phyloP scores from a whole-genome alignment of 805 yeast genomes.

The Debaryomyces tyrocola region DNA sequence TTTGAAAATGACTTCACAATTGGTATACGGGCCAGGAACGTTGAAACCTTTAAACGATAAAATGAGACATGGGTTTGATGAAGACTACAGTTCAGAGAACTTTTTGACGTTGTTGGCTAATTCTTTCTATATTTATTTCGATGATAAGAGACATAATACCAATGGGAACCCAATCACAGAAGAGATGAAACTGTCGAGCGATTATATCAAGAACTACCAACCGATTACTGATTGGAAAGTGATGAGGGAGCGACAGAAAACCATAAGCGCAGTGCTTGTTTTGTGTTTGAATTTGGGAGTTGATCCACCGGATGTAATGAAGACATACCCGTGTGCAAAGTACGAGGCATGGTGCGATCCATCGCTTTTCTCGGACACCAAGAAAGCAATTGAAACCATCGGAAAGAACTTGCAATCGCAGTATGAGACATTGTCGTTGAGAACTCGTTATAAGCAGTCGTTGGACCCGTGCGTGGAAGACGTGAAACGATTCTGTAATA shows the following conservation, averaged over 20 bases:
- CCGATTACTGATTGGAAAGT: constrained; percentile 88
- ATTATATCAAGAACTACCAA: constrained; percentile 51
- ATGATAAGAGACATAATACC: constrained; percentile 88
- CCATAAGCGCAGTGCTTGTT: constrained; percentile 90
- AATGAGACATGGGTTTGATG: constrained; percentile 66
- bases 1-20: constrained; percentile 3
- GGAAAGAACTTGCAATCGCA: constrained; percentile 86
- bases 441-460: constrained; percentile 88
- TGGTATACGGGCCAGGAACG: constrained; percentile 35
- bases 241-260: constrained; percentile 85
- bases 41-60: constrained; percentile 51
- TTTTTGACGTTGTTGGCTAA: constrained; percentile 57
- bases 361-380: constrained; percentile 72
- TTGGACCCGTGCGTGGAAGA: constrained; percentile 96
- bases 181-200: constrained; percentile 47
- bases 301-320: constrained; percentile 94
- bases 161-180: constrained; percentile 76
- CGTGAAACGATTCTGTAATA: constrained; percentile 85
- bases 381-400: constrained; percentile 86
- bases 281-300: constrained; percentile 91
- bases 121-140: constrained; percentile 80
- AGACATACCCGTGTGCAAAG: constrained; percentile 90
- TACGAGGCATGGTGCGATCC: constrained; percentile 96
- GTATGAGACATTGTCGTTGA: constrained; percentile 82
- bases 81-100: constrained; percentile 58